phyloP scores from a whole-genome alignment of 148 eudicot genomes.

The Cornus florida region DNA sequence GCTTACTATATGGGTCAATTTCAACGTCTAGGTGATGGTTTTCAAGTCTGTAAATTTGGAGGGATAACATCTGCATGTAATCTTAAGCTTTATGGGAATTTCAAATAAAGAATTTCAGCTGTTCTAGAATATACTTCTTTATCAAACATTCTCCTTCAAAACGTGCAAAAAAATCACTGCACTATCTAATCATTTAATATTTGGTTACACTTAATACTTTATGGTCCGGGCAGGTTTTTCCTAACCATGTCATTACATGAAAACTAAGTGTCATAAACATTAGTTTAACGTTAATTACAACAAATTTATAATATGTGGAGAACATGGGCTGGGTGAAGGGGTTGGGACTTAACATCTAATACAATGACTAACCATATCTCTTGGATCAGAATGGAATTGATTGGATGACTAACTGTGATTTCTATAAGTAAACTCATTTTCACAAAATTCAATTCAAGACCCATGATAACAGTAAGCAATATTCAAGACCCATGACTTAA shows the following conservation, averaged over 20 bases:
- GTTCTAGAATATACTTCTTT: background rate
- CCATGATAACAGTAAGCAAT: background rate
- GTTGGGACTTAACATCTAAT: background rate
- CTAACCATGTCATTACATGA: too few relatives aligned
- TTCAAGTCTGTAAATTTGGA: background rate
- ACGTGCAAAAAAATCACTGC: too few relatives aligned
- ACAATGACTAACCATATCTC: background rate
- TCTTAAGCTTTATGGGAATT: background rate
- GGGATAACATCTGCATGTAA: background rate
- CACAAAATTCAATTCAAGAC: background rate
- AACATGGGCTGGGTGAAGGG: background rate
- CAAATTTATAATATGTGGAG: background rate
- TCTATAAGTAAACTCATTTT: background rate
- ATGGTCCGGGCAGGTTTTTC: too few relatives aligned
- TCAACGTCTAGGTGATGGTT: background rate
- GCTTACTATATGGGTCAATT: background rate
- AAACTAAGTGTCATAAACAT: too few relatives aligned
- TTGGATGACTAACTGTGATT: background rate
- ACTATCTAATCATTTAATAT: too few relatives aligned
- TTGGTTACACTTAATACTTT: too few relatives aligned
- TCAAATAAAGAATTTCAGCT: background rate
- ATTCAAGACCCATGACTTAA: background rate
- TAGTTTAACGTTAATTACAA: too few relatives aligned
- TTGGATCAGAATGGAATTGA: background rate
- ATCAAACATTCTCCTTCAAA: too few relatives aligned